phyloP scores from a whole-genome alignment of 2,329 filamentous ascomycete genomes.

The Rutstroemia sp. region DNA sequence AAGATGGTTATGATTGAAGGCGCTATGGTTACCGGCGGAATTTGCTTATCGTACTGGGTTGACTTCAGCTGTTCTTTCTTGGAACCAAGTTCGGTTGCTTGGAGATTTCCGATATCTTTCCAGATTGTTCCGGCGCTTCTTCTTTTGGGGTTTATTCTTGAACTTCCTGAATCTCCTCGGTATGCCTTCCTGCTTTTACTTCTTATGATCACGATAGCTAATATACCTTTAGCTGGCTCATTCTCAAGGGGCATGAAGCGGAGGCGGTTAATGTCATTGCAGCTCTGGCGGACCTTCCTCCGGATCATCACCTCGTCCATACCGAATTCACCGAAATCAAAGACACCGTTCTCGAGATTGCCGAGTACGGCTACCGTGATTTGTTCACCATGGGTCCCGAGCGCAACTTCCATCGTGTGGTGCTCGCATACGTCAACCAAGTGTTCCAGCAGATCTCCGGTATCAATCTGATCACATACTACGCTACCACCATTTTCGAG shows the following conservation, averaged over 20 bases:
- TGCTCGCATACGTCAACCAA: constrained; percentile 62
- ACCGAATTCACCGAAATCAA: constrained; percentile 41
- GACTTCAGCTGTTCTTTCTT: constrained; percentile 6
- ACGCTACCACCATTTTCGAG: constrained; percentile 43
- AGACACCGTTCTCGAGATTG: background rate
- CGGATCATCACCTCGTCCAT: constrained; percentile 47
- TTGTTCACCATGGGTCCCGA: constrained; percentile 8
- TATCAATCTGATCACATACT: constrained; percentile 39
- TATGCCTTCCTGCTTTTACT: background rate
- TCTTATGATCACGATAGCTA: background rate
- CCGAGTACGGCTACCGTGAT: background rate
- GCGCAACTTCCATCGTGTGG: constrained; percentile 54
- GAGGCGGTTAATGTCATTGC: constrained; percentile 31
- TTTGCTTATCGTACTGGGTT: constrained; percentile 10
- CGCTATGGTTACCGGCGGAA: constrained; percentile 9
- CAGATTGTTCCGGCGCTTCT: constrained; percentile 9
- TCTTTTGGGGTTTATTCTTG: constrained; percentile 18
- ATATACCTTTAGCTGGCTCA: constrained; percentile 26
- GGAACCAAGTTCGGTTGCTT: background rate
- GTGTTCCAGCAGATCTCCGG: constrained; percentile 44
- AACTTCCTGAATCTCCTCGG: constrained; percentile 29
- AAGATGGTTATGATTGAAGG: constrained; percentile 11
- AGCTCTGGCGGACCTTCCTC: constrained; percentile 18
- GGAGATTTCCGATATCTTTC: constrained; percentile 12
- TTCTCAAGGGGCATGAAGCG: constrained; percentile 26